Base-by-base conservation (phyloP, 495 filamentous ascomycete species). In the Achaetomiella virescens region DNA sequence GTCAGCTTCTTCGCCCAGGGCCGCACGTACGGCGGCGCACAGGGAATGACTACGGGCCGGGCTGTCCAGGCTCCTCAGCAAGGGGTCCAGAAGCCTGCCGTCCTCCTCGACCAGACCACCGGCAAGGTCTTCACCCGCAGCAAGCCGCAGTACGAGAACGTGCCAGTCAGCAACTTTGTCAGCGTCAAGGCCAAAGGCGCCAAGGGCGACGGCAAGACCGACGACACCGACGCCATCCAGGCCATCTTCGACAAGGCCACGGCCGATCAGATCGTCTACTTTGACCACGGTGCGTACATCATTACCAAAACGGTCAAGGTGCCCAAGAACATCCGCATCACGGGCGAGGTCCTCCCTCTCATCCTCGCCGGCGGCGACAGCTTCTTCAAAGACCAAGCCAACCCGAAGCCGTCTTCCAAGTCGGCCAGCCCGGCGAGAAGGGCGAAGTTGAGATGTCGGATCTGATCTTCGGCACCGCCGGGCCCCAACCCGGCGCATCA, bases 211-310 rank as follows among this genome's bases (percentile, higher is more conserved):
- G 86, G 86, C 27, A 60, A 66, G 20, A 81, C 84, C 21, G 86
- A 90, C 58, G 86, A 89, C 59, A 86, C 84, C 9, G 76, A 73
- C 0, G 80, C 77, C 17, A 79, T 98, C 63, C 90, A 98, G 66
- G 68, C 74, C 36, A 75, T 87, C 33, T 78, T 91, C 38, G 77
- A 92, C 67, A 80, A 74, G 52, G 84, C 74, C 15, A 72, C 71
- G 15, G 58, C 73, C 8, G 75, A 75, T 52, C 83, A 91, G 43
- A 73, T 97, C 48, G 80, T 96, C 52, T 97, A 88, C 78, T 95
- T 98, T 66, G 89, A 95, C 69, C 88, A 95, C 64, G 92, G 92
- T 46, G 84, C 86, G 24, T 98, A 96, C 71, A 71, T 95, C 18
- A 76, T 98, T 64, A 88, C 87, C 43, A 79, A 84, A 50, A 97